Base-by-base conservation (phyloP, 2,329 filamentous ascomycete genomes). In the Akanthomyces uredinophilus region DNA sequence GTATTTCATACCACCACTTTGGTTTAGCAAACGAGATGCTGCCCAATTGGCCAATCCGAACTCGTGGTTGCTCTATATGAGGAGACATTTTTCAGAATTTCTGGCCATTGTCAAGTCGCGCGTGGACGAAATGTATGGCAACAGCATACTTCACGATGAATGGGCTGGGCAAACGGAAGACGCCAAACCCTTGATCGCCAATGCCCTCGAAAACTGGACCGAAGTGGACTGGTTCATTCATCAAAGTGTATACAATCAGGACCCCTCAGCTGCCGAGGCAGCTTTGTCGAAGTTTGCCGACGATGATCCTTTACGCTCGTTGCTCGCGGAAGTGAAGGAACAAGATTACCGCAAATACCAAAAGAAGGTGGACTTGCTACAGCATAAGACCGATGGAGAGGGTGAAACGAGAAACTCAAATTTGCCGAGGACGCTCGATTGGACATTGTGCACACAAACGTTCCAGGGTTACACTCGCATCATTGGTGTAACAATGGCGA, bases 1-100 rank as follows among this genome's bases (percentile, higher is more conserved):
- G 27, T 64, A 60, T 41, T 61, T 51, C 14, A 65, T 6, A 14
- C 65, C 65, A 20, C 65, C 63, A 4, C 60, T 66, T 3, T 66
- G 65, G 65, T 24, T 66, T 4, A 59, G 27, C 20, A 8, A 11
- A 22, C 4, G 16, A 27, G 29, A 35, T 46, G 18, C 27, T 7
- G 49, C 14, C 14, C 49, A 51, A n/a, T 35, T 51, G 14, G 49
- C 49, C 24, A 51, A 32, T 7, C 49, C 27, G n/a, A 24, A 16
- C 6, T 51, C 49, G 14, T 51, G 49, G 49, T 4, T 32, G 4
- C 4, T 51, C 14, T 51, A 24, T 35, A 18, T 20, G 13, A 10
- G 29, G 14, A 11, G 14, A 6, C 14, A 18, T n/a, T 20, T 51
- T 32, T 8, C 24, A 5, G 14, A 32, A 11, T 51, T 51, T 32